These are phyloP conservation scores for Endoconidiophora laricicola DNA, from an alignment of 2,329 filamentous ascomycete genomes.

Conservation along the genomic window DNA sequence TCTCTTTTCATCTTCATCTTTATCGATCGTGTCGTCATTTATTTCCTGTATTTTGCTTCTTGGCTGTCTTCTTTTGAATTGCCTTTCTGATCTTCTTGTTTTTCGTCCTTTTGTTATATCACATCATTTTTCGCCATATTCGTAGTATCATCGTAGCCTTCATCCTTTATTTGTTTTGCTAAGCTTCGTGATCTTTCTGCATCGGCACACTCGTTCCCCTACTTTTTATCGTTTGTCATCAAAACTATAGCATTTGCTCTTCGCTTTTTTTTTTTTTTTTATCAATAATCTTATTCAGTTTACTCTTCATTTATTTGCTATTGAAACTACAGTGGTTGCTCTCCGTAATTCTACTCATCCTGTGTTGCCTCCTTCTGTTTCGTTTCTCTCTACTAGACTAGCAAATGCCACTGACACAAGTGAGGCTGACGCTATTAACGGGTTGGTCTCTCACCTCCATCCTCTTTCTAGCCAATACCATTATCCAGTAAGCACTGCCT, in stretches of 20 bases:
- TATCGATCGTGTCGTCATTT: background rate
- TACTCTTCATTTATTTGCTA: too few species aligned
- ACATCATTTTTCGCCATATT: too few species aligned
- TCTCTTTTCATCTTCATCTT: constrained; percentile 11
- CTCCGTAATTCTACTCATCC: too few species aligned
- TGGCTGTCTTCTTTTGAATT: too few species aligned
- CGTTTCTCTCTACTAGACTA: background rate
- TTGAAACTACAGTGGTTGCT: too few species aligned
- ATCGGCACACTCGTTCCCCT: background rate
- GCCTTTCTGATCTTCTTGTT: too few species aligned
- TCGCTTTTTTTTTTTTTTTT: background rate
- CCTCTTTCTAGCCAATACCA: too few species aligned
- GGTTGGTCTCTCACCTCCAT: too few species aligned
- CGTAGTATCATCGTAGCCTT: background rate
- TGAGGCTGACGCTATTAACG: too few species aligned
- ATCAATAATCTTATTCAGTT: background rate
- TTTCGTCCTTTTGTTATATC: background rate
- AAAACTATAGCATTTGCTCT: too few species aligned
- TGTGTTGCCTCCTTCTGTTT: background rate
- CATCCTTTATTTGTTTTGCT: background rate
- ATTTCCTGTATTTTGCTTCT: constrained; percentile 12
- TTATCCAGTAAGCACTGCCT: background rate
- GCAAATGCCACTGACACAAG: too few species aligned
- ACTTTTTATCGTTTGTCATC: too few species aligned
- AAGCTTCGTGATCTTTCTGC: background rate